Base-by-base conservation (phyloP, 352 stramenopile species). In the Pythium apleroticum region DNA sequence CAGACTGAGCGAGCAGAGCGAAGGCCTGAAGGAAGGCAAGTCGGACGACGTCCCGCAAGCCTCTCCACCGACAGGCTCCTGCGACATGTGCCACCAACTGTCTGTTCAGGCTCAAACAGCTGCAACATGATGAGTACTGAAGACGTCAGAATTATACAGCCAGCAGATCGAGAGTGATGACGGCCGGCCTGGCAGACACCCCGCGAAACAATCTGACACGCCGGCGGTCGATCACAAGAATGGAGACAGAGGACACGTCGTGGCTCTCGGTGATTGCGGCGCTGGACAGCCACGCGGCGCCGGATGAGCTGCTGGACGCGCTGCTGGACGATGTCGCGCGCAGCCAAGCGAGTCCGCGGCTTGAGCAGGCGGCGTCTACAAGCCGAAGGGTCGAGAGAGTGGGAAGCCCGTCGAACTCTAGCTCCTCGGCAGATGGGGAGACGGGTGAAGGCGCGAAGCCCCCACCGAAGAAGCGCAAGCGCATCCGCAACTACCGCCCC, bases 221-320 rank as follows among this genome's bases (percentile, higher is more conserved):
- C 3, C 7, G 33, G 52, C 1, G 27, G 6, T 41, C 35, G 28
- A 28, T 15, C 20, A 49, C 33, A 1, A 49, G 19, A 31, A 63
- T 56, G 43, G 57, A 63, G n/a, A 11, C 4, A 17, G 17, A 41
- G 8, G 57, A 64, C 35, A 37, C 22, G 48, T 33, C 31, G 31
- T 64, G 57, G 57, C 4, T 45, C 3, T 27, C 45, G n/a, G 4
- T 64, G 12, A 37, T 50, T 19, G 30, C 31, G 5, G 12, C 33
- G 30, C 35, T 64, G 6, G 57, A 49, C 30, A 6, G 31, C 1
- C 22, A 37, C 22, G 30, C 37, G 11, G 4, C 30, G 20, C 22
- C n/a, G 1, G 57, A 57, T 15, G 46, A n/a, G 31, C 46, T 64
- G 46, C 31, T 64, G 4, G 57, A 57, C 14, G 45, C 46, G 15